A percentile compares a stretch with the other conserved stretches of the same genome.
Conservation (phyloP, 805 yeast genomes). For the Candida chauliodis region DNA sequence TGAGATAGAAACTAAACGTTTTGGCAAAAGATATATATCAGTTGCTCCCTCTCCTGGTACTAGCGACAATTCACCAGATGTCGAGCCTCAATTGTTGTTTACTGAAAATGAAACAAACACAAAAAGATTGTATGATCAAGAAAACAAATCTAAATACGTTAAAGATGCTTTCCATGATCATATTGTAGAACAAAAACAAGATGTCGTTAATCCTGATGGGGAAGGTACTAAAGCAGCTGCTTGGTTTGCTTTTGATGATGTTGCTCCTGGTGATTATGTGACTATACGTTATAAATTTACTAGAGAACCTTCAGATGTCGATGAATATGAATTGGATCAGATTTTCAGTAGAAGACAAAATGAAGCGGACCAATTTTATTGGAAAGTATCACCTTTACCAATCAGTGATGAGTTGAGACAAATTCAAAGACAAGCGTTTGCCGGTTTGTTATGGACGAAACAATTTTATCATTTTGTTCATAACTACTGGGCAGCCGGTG, state of each 20-base stretch:
- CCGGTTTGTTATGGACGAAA: conserved; percentile 91
- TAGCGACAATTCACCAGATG: conserved; percentile 54
- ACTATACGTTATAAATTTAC: conserved; percentile 76
- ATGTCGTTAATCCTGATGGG: conserved; percentile 64
- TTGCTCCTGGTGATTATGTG: conserved; percentile 84
- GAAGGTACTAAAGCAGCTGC: conserved; percentile 84
- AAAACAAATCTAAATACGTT: conserved; percentile 54
- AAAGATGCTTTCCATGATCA: conserved; percentile 92
- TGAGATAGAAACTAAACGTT: conserved; percentile 61
- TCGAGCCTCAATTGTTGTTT: conserved; percentile 73
- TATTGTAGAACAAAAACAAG: conserved; percentile 56
- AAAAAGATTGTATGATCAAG: conserved; percentile 59
- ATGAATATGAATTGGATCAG: conserved; percentile 71
- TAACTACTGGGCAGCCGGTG: conserved; percentile 85
- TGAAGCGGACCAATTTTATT: conserved; percentile 91
- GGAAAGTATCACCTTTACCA: conserved; percentile 84
- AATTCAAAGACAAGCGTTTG: conserved; percentile 90
- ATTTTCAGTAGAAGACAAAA: conserved; percentile 67
- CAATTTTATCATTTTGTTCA: conserved; percentile 87
- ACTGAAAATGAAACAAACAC: conserved; percentile 89
- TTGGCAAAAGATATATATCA: conserved; percentile 60
- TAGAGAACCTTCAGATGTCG: conserved; percentile 44
- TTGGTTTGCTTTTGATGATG: conserved; percentile 74
- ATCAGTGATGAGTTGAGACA: conserved; percentile 73
- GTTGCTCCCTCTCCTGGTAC: conserved; percentile 86